These are phyloP conservation scores for Begonia peltatifolia DNA, from an alignment of 306 rosid genomes.

Conservation along the genomic window DNA sequence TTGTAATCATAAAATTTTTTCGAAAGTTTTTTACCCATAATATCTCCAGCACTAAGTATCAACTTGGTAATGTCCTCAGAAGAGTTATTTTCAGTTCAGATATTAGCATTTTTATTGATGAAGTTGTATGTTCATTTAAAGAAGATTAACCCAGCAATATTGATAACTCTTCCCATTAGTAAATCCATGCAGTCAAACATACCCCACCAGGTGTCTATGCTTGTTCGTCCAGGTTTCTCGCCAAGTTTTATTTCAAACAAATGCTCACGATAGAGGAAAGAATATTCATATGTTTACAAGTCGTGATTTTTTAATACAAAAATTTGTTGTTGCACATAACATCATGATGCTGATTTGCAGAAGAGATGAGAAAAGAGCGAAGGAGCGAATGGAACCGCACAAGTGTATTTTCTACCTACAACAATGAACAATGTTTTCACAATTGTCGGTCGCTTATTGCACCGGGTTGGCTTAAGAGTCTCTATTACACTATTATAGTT, in stretches of 20 bases:
- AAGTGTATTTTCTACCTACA: no score
- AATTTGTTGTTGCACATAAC: no score
- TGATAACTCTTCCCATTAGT: conserved; percentile 5
- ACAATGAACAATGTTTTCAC: no score
- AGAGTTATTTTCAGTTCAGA: conserved; percentile 17
- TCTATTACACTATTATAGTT: no score
- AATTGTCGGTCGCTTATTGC: no score
- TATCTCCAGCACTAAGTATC: conserved; percentile 68
- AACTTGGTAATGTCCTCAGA: conserved; percentile 75
- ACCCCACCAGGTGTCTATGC: conserved; percentile 82
- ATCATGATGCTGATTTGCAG: conserved; percentile 60
- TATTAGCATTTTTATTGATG: no score
- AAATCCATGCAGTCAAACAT: conserved; percentile 49
- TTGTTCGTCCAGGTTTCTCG: conserved; percentile 83
- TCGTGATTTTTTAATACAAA: not conserved
- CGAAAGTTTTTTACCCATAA: conserved; percentile 67
- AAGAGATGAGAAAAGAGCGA: conserved; percentile 55
- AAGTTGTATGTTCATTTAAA: no score
- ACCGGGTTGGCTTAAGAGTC: no score
- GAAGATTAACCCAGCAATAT: not conserved
- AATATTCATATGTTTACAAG: not conserved
- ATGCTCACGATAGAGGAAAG: not conserved
- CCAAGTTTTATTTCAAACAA: not conserved
- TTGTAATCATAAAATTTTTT: conserved; percentile 32
- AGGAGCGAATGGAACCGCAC: conserved; percentile 49